These are phyloP conservation scores for Proliferodiscus dingleyae DNA, from an alignment of 2,329 filamentous ascomycete genomes.

Conservation along the genomic window DNA sequence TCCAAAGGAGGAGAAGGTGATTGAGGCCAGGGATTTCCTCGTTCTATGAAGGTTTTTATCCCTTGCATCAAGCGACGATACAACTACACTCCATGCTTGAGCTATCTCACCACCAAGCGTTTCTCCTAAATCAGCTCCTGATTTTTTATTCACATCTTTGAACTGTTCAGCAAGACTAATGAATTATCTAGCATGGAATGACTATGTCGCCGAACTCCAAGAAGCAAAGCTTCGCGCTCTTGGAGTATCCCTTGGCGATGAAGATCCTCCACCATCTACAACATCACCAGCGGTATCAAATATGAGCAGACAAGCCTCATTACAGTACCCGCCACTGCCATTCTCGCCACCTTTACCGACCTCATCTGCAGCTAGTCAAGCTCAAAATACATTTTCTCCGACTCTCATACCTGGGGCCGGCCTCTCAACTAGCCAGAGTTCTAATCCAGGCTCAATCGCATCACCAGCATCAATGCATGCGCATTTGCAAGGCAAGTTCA, in stretches of 20 bases:
- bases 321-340: constrained; percentile 68
- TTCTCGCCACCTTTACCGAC: constrained; percentile 82
- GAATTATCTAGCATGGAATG: constrained; percentile 52
- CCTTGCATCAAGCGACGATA: background rate
- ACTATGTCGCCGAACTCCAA: constrained; percentile 75
- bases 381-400: constrained; percentile 49
- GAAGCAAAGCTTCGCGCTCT: constrained; percentile 91
- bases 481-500: constrained; percentile 52
- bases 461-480: constrained; percentile 69
- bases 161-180: constrained; percentile 9
- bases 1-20: background rate
- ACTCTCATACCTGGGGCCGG: constrained; percentile 55
- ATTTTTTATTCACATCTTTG: background rate
- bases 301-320: constrained; percentile 62
- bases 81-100: background rate
- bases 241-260: constrained; percentile 75
- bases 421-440: constrained; percentile 57
- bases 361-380: constrained; percentile 67
- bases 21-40: too few species aligned
- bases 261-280: constrained; percentile 59
- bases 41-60: too few species aligned
- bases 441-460: constrained; percentile 57
- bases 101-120: background rate
- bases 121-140: background rate
- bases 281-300: constrained; percentile 62